Base-by-base conservation (phyloP, 164 flowering plant genomes). In the Pachysandra terminalis region DNA sequence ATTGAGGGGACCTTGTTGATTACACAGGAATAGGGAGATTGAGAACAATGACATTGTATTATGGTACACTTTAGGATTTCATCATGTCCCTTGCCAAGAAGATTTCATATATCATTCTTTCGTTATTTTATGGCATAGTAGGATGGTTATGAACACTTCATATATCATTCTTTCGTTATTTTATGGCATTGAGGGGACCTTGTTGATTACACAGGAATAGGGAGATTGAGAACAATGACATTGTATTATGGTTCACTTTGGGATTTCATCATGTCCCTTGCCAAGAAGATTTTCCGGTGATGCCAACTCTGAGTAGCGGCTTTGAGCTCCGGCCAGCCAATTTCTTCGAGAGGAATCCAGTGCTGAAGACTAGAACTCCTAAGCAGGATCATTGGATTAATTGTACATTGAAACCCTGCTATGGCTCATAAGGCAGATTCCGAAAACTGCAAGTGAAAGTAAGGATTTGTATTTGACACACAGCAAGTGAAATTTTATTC, bases 231-330 rank as follows among this genome's bases (percentile, higher is more conserved):
- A 88, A 88, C 69, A 80, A 73, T 63, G 96, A 88, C 48, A 78
- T 90, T 0, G 93, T 90, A 9, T 1, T 88, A 22, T 88, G 96
- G 96, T 83, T 87, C 71, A 90, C 86, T 0, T 51, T 86, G 15
- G 91, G 89, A 0, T 78, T 86, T 61, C 93, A 84, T 74, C 91
- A 90, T 64, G 62, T 67, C n/a, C 93, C 93, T 5, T 77, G 60
- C 72, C 93, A 88, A 62, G 96, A 90, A 79, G 91, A 89, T 68
- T 89, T 83, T 45, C 91, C 90, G 0, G 81, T 82, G 16, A 89
- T 87, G 95, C 79, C 91, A 1, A 73, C 86, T 5, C 63, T 87
- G 7, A 73, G 64, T 13, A 81, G 73, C 13, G 86, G 87, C 12
- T 87, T 87, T 27, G 90, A 89, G 79, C 89, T 89, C 6, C 77